These are phyloP conservation scores for Alternaria sp. DNA, from an alignment of 2,329 filamentous ascomycete genomes.

Conservation along the genomic window DNA sequence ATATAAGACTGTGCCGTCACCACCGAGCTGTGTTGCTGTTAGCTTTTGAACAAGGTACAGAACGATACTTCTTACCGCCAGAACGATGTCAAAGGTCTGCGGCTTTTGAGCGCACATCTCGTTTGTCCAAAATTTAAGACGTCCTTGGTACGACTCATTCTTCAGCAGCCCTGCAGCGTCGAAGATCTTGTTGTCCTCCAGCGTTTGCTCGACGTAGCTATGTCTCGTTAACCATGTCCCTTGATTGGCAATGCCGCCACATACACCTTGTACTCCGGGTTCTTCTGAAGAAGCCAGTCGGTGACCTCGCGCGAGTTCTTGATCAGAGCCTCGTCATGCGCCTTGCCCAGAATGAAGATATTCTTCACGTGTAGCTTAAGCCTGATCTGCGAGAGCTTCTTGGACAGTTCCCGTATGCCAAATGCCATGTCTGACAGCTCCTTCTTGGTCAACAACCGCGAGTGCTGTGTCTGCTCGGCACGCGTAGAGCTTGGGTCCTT, in stretches of 20 bases:
- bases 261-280: constrained; percentile 78
- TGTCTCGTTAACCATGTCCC: constrained; percentile 6
- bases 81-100: constrained; percentile 91
- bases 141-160: constrained; percentile 64
- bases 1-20: constrained; percentile 96
- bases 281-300: constrained; percentile 79
- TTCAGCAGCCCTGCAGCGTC: constrained; percentile 73
- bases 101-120: constrained; percentile 79
- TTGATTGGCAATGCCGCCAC: constrained; percentile 17
- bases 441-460: constrained; percentile 89
- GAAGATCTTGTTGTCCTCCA: constrained; percentile 77
- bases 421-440: constrained; percentile 97
- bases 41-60: neutral
- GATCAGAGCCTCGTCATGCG: constrained; percentile 84
- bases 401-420: constrained; percentile 89
- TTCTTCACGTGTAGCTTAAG: constrained; percentile 82
- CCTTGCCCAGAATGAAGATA: constrained; percentile 90
- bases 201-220: constrained; percentile 76
- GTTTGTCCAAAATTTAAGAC: constrained; percentile 85
- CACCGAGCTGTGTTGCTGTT: constrained; percentile 67
- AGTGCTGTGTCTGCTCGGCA: constrained; percentile 58
- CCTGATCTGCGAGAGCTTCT: constrained; percentile 83
- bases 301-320: constrained; percentile 78
- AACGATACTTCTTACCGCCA: constrained; percentile 66
- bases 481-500: constrained; percentile 50